Evolutionary conservation across 768 basidiomycete genomes (phyloP), one percentile per base, ranked within the genome.

Genomic region (Leucosporidium creatinivorum): DNA sequence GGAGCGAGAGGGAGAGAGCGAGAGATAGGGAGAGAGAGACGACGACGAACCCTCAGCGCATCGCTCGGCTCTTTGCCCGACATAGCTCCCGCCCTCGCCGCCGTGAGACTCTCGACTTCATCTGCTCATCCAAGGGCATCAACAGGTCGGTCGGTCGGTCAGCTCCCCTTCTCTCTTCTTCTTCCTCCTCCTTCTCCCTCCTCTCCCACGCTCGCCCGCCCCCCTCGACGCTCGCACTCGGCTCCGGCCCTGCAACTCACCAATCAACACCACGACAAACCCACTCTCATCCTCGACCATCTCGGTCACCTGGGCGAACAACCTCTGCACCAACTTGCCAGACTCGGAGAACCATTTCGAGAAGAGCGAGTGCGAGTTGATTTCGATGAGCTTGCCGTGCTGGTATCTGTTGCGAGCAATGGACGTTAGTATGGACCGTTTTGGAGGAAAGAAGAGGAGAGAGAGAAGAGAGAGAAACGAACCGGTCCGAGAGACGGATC

Each of bases 291-390:
- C 93, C 59, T 96, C 93, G 0, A 89, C 87, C 79, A 98, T 83
- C 71, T 96, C 93, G 49, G 84, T 89, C 65, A 99, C 91, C 66
- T 84, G 89, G 49, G 83, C 84, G 77, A 98, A 99, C 23, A 99
- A 81, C 57, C 89, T 85, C 75, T 98, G 94, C 2, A 99, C 96
- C 33, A 99, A 85, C 78, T 99, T 99, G 21, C 96, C 96, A 0
- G 93, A 96, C 77, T 99, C 96, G 0, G 93, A 97, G 79, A 98
- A 99, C 94, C 96, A 99, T 73, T 93, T 89, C 21, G 91, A 93
- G 77, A 99, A 98, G 21, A 99, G 83, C 2, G 93, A 97, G 79
- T 98, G 96, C 0, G 96, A 93, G 77, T 98, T 98, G 75, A 99
- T 96, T 78, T 99, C 96, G 55, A 99, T 84, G 17, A 99, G 81